Percentiles rank a stretch among this genome's conserved stretches.
Conservation (phyloP, 1,139 yeast species). For the Kodamaea derodonti region DNA sequence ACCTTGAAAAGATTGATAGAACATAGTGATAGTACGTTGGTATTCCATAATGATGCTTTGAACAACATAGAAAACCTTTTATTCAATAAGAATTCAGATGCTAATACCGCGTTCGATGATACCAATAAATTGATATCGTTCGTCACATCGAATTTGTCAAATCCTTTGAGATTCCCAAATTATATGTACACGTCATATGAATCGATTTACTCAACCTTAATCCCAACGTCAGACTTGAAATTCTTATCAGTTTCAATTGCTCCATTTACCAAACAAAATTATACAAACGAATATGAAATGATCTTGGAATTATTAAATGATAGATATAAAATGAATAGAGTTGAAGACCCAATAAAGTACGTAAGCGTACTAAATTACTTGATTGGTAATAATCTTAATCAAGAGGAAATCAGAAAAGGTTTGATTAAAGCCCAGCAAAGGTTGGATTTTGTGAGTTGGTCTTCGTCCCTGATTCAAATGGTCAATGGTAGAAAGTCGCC, state of each 20-base stretch:
- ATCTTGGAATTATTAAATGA: slow-evolving; percentile 79
- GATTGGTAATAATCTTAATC: slow-evolving; percentile 64
- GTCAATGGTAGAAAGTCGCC: slow-evolving; percentile 78
- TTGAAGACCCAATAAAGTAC: slow-evolving; percentile 44
- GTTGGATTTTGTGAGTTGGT: slow-evolving; percentile 81
- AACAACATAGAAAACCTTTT: slow-evolving; percentile 58
- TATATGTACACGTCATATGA: slow-evolving; percentile 86
- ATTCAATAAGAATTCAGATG: slow-evolving; percentile 16
- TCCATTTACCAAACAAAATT: slow-evolving; percentile 67
- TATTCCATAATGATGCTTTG: slow-evolving; percentile 86
- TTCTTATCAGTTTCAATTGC: slow-evolving; percentile 84
- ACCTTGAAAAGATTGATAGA: slow-evolving; percentile 80
- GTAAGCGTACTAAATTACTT: slow-evolving; percentile 72
- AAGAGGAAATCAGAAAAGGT: slow-evolving; percentile 76
- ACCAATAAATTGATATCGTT: slow-evolving; percentile 84
- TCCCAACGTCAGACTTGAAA: slow-evolving; percentile 88
- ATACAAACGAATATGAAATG: slow-evolving; percentile 82
- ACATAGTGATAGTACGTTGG: slow-evolving; percentile 79
- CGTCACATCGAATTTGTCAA: slow-evolving; percentile 79
- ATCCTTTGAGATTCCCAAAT: slow-evolving; percentile 87
- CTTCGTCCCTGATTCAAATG: slow-evolving; percentile 74
- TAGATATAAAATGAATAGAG: slow-evolving; percentile 69
- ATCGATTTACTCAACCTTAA: slow-evolving; percentile 74
- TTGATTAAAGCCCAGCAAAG: slow-evolving; percentile 74
- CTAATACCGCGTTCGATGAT: slow-evolving; percentile 54